Conservation (phyloP, 2,329 filamentous ascomycete species). For the Dothiorella sarmentorum region DNA sequence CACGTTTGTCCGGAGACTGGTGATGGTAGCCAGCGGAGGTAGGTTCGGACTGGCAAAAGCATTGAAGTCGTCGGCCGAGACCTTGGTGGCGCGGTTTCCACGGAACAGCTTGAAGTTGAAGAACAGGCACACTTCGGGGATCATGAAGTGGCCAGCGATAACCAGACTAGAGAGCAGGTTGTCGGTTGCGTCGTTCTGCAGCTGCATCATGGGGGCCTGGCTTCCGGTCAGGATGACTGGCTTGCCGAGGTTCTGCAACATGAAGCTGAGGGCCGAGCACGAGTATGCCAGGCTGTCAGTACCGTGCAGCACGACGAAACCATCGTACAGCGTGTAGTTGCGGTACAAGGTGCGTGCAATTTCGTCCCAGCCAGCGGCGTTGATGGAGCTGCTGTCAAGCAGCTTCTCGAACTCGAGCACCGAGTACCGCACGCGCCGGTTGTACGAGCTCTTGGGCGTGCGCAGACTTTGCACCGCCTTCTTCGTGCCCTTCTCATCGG, state of each 20-base stretch:
- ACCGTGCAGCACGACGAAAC: constrained; percentile 86
- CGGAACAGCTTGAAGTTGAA: constrained; percentile 90
- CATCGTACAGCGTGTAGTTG: constrained; percentile 87
- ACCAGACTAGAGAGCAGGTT: constrained; percentile 86
- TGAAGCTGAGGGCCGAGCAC: constrained; percentile 85
- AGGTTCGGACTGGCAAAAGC: constrained; percentile 89
- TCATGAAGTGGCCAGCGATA: constrained; percentile 86
- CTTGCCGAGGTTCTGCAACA: constrained; percentile 87
- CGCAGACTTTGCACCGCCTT: constrained; percentile 65
- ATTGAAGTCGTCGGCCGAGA: constrained; percentile 79
- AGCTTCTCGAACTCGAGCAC: constrained; percentile 81
- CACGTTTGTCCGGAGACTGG: constrained; percentile 75
- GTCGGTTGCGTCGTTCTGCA: constrained; percentile 88
- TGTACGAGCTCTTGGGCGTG: constrained; percentile 76
- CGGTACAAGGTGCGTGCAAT: constrained; percentile 75
- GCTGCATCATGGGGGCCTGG: constrained; percentile 77
- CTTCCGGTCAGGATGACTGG: constrained; percentile 76
- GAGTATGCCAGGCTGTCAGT: constrained; percentile 88
- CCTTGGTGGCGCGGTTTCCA: constrained; percentile 83
- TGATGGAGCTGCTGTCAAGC: constrained; percentile 87
- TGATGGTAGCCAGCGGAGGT: constrained; percentile 75
- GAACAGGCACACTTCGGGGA: constrained; percentile 89
- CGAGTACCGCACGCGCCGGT: constrained; percentile 76
- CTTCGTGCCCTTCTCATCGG: constrained; percentile 46
- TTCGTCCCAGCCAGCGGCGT: constrained; percentile 78